Evolutionary conservation across 257 asterid genomes (phyloP), one percentile per base, ranked within the genome.

Genomic region (Handroanthus guayacan): DNA sequence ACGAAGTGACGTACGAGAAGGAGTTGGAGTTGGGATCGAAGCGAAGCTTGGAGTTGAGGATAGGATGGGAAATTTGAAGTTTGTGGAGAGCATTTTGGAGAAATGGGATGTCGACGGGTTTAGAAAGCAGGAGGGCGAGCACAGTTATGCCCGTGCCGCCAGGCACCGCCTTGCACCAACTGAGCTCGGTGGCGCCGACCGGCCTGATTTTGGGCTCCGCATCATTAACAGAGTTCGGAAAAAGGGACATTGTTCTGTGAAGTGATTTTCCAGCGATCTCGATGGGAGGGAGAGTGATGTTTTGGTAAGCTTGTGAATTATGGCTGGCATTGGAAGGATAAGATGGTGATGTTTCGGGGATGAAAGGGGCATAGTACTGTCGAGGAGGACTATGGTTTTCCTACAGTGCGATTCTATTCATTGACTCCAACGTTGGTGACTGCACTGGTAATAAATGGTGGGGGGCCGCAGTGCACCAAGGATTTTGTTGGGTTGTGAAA

Each of bases 101-200:
- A 63, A 82, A 71, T 11, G 68, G 74, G 68, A 84, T 45, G 79
- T 86, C 72, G 5, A 82, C 86, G 34, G 85, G 74, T 82, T 87
- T 88, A 5, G 94, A 82, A 67, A 92, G 75, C 75, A 89, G 92
- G 83, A 92, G 82, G 69, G 90, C 87, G 76, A 95, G 81, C 6
- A 88, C 95, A 0, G 97, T 92, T 43, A 84, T 82, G 64, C 99
- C 97, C 18, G 99, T 95, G 75, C 99, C 99, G 25, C 94, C 94
- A 18, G 94, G 91, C 1, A 87, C 94, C 12, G 98, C 98, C 82
- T 80, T 87, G 93, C 98, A 95, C 99, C 97, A 95, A 84, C 96
- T 95, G 78, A 57, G 84, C 86, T 95, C 99, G 41, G 98, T 92
- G 84, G 83, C 81, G 34, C 97, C 92, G 0, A 75, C 82, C 13